These are phyloP conservation scores for Geotrichum fermentans DNA, from an alignment of 1,139 yeast species.

Conservation along the genomic window DNA sequence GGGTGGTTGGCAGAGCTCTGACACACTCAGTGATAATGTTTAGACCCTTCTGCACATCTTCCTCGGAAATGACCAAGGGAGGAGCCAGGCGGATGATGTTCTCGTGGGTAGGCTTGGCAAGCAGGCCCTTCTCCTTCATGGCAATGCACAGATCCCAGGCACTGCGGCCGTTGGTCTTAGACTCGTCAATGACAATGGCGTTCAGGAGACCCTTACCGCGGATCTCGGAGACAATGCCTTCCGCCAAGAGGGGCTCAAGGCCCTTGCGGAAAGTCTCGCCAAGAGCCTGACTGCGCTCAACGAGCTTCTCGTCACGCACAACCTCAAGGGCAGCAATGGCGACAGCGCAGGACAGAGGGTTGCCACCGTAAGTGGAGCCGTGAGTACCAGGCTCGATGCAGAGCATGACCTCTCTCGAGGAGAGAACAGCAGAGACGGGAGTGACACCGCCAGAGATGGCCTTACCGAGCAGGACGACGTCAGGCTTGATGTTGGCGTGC, in stretches of 20 bases:
- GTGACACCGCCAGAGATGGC: constrained; percentile 94
- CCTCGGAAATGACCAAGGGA: constrained; percentile 85
- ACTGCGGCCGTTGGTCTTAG: constrained; percentile 79
- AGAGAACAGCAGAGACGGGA: constrained; percentile 87
- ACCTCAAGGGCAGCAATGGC: constrained; percentile 94
- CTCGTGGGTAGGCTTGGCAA: constrained; percentile 97
- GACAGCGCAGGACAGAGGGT: constrained; percentile 89
- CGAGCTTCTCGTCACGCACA: constrained; percentile 79
- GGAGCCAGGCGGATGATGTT: constrained; percentile 95
- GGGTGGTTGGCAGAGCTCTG: constrained; percentile 52
- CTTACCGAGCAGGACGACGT: constrained; percentile 81
- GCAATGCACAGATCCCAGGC: constrained; percentile 95
- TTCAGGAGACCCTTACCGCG: constrained; percentile 88
- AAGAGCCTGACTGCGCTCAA: constrained; percentile 65
- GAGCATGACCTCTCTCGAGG: constrained; percentile 83
- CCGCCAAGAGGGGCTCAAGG: constrained; percentile 55
- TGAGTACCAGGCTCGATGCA: constrained; percentile 93
- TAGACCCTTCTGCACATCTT: constrained; percentile 78
- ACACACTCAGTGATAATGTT: constrained; percentile 63
- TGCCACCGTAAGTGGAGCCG: constrained; percentile 98
- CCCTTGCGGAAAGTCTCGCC: constrained; percentile 71
- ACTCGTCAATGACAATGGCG: constrained; percentile 85
- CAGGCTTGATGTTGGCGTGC: constrained; percentile 82
- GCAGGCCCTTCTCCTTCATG: constrained; percentile 82
- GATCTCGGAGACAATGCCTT: constrained; percentile 74